Conservation (phyloP, 2,329 filamentous ascomycete species). For the Ophiostoma sp. region DNA sequence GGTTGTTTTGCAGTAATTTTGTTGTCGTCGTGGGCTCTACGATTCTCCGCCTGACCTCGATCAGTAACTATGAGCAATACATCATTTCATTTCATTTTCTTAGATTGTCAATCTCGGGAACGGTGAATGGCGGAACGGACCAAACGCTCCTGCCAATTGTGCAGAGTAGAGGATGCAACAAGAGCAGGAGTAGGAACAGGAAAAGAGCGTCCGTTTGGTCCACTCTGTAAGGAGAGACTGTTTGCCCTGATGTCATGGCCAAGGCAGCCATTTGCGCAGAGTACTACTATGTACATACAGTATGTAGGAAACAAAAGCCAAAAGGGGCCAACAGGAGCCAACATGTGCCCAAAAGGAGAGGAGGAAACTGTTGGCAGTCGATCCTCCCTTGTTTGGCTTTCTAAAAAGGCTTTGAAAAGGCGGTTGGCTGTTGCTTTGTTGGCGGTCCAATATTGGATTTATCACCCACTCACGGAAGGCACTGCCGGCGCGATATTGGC, state of each 20-base stretch:
- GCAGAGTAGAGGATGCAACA: too few species aligned
- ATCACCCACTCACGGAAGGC: neutral
- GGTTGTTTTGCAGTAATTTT: conserved; percentile 8
- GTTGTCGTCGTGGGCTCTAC: too few species aligned
- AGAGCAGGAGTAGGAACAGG: neutral
- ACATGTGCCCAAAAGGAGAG: neutral
- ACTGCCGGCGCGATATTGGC: conserved; percentile 12
- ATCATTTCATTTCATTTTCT: neutral
- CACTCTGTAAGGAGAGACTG: conserved; percentile 3
- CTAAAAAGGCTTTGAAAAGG: too few species aligned
- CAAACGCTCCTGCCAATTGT: neutral
- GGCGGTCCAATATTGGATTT: neutral
- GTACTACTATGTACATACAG: too few species aligned
- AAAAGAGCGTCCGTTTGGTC: neutral
- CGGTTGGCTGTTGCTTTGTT: neutral
- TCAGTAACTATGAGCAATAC: neutral
- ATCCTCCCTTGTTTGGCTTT: conserved; percentile 12
- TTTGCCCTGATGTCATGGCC: conserved; percentile 2
- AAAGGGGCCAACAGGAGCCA: too few species aligned
- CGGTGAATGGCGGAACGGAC: conserved; percentile 8
- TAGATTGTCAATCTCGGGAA: conserved; percentile 2
- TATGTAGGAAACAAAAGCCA: too few species aligned
- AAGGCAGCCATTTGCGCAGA: neutral
- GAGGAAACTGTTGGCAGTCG: neutral
- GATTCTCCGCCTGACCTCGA: neutral